Evolutionary conservation across 441 rosid genomes (phyloP), one percentile per base, ranked within the genome.

Genomic region (Sinapis alba): DNA sequence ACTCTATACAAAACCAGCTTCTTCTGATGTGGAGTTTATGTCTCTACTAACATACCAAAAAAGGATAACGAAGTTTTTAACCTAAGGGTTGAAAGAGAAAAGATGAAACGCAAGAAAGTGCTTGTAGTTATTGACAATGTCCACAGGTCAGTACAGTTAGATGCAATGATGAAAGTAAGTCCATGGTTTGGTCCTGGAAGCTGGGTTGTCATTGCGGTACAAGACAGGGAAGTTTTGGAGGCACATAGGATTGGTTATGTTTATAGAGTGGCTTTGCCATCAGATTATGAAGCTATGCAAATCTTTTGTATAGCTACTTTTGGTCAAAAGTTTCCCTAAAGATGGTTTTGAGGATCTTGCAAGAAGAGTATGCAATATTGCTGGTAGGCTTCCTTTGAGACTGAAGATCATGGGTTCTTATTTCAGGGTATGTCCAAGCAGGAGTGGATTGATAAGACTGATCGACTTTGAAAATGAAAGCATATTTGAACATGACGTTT

Each of bases 111-210:
- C 24, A 71, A n/a, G 56, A 65, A 69, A 59, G 63, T 62, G 43
- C 53, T 76, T 20, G 0, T 20, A 45, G 54, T 64, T 68, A 62
- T 84, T 11, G 81, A 82, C 60, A 83, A 78, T 1, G 76, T 78
- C 6, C 51, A 74, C 0, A 7, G 53, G 23, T 12, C 5, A 3
- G 32, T 51, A 7, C 74, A 77, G 2, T 7, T 83, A 45, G 64
- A 69, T 26, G 6, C 5, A 6, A 10, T 75, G 4, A 64, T 11
- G 0, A 78, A 64, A 7, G 15, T 32, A n/a, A 4, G 1, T 41
- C 10, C 15, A 7, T 77, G 65, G 43, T 30, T 28, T 30, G 65
- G 65, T 60, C 65, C 43, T 60, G 41, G 86, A 79, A 82, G 83
- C 36, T 20, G 78, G 34, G n/a, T 83, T 8, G 53, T 83, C 30